Conservation (phyloP, 2,329 filamentous ascomycete species). For the Fusarium beomiforme region DNA sequence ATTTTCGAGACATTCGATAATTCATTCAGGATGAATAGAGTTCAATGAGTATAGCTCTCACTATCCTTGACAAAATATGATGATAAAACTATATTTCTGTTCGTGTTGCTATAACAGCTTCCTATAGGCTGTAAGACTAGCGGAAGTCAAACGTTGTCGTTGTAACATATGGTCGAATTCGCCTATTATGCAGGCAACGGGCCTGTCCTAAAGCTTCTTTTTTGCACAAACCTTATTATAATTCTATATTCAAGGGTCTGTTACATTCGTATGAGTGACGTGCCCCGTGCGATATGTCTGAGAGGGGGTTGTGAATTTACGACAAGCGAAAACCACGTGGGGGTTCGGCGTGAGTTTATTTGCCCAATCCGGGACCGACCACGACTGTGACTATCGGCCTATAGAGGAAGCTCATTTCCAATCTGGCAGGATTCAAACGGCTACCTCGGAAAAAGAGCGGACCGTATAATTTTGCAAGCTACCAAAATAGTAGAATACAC, state of each 20-base stretch:
- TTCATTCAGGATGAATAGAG: neutral
- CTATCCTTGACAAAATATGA: neutral
- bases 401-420: accelerated
- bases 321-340: neutral
- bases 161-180: neutral
- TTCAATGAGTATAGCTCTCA: neutral
- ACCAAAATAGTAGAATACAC: neutral
- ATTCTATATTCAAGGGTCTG: neutral
- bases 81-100: neutral
- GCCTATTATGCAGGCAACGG: neutral
- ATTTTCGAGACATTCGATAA: neutral
- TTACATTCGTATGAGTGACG: too few relatives aligned
- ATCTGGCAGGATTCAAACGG: neutral
- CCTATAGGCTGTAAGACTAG: neutral
- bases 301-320: neutral
- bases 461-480: neutral
- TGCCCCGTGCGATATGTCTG: too few relatives aligned
- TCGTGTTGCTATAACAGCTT: neutral
- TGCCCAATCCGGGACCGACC: neutral
- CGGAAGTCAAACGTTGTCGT: accelerated
- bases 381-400: neutral
- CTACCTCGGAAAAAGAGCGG: neutral
- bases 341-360: neutral
- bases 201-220: neutral
- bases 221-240: neutral